Evolutionary conservation across 2,329 filamentous ascomycete species (phyloP).

Genomic region (Penicillium sp.): DNA sequence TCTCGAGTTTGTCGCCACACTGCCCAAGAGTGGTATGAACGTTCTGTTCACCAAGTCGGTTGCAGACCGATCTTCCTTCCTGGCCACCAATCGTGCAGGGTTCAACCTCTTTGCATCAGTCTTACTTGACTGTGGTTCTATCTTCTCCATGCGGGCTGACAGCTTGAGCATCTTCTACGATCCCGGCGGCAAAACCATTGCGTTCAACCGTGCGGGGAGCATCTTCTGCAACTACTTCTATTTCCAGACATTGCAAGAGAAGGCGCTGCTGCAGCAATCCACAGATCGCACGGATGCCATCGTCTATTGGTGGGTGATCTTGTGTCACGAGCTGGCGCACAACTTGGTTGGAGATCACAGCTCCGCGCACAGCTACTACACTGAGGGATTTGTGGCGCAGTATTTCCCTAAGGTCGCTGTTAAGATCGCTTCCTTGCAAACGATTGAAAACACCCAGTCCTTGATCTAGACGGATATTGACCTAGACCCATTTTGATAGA

Average conservation of each 20-base stretch:
- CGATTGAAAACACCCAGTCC: neutral
- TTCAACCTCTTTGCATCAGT: conserved; percentile 71
- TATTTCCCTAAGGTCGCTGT: conserved; percentile 72
- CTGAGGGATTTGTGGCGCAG: conserved; percentile 74
- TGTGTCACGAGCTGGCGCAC: conserved; percentile 94
- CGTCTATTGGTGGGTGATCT: conserved; percentile 91
- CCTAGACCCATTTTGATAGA: too few relatives aligned
- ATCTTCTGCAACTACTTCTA: conserved; percentile 94
- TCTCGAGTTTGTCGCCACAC: conserved; percentile 68
- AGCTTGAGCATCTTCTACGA: conserved; percentile 89
- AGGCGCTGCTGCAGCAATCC: conserved; percentile 44
- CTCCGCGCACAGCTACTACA: conserved; percentile 80
- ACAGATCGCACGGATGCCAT: conserved; percentile 65
- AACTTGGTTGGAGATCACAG: conserved; percentile 82
- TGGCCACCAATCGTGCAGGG: conserved; percentile 59
- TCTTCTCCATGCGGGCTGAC: conserved; percentile 70
- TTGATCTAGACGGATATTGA: neutral
- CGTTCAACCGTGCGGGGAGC: conserved; percentile 84
- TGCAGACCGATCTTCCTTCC: conserved; percentile 56
- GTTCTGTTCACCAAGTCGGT: conserved; percentile 68
- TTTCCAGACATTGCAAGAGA: conserved; percentile 75
- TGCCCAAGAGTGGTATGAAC: conserved; percentile 68
- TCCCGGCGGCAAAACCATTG: conserved; percentile 75
- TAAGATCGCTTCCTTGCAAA: conserved; percentile 45
- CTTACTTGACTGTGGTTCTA: conserved; percentile 66